Percentiles rank a stretch among this genome's conserved stretches.
Conservation (phyloP, 1,284 basidiomycete species). For the Marasmius sp. region DNA sequence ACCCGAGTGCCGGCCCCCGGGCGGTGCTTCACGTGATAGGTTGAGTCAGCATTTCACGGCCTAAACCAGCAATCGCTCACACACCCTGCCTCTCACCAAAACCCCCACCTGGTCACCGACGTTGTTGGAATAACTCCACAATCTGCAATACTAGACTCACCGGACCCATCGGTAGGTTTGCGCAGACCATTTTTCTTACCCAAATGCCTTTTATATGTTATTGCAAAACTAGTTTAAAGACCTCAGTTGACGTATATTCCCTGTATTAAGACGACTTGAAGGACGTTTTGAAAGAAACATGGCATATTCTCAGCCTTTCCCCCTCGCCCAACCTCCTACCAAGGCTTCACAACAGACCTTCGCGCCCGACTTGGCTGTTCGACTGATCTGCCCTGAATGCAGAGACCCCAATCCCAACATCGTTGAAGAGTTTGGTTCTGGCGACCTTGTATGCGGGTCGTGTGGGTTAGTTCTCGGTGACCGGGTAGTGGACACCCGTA, state of each 20-base stretch:
- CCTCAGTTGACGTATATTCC: background rate
- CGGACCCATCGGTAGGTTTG: background rate
- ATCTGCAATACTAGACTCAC: background rate
- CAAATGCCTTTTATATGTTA: background rate
- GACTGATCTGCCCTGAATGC: slow-evolving; percentile 94
- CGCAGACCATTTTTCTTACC: background rate
- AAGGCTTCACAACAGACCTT: slow-evolving; percentile 32
- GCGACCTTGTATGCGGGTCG: slow-evolving; percentile 95
- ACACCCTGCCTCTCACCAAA: background rate
- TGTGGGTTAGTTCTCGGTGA: slow-evolving; percentile 97
- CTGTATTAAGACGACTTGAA: background rate
- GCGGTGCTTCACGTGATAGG: background rate
- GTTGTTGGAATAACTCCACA: background rate
- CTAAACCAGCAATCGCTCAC: background rate
- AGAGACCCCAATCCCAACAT: slow-evolving; percentile 91
- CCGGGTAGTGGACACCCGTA: slow-evolving; percentile 95
- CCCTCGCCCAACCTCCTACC: slow-evolving; percentile 11
- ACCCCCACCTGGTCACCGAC: background rate
- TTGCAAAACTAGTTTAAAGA: background rate
- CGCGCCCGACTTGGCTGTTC: slow-evolving; percentile 83
- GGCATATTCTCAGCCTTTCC: slow-evolving; percentile 35
- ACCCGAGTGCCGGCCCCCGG: too few relatives aligned
- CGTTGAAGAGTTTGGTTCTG: slow-evolving; percentile 95
- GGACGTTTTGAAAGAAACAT: slow-evolving; percentile 23
- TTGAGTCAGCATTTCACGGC: background rate